These are phyloP conservation scores for Hanseniaspora taiwanica DNA, from an alignment of 805 yeast species.

Conservation along the genomic window DNA sequence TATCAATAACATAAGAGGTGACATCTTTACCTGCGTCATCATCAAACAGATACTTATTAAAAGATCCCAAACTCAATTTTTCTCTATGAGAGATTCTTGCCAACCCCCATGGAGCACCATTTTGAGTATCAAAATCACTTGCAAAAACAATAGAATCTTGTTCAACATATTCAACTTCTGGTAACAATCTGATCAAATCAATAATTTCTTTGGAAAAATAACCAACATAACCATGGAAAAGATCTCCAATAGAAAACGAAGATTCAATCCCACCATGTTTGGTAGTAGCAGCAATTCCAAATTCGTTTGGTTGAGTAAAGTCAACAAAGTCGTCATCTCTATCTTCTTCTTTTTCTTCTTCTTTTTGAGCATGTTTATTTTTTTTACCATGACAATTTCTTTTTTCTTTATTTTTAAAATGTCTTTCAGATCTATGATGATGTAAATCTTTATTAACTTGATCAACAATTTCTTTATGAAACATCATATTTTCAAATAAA, in stretches of 20 bases:
- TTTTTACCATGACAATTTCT: no score
- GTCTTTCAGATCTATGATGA: no score
- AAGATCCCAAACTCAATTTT: conserved; percentile 50
- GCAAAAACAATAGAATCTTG: conserved; percentile 60
- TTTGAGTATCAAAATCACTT: conserved; percentile 50
- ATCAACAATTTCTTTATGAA: conserved; percentile 58
- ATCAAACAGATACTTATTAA: conserved; percentile 62
- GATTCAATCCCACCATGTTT: conserved; percentile 42
- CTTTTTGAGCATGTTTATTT: no score
- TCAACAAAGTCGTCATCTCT: conserved; percentile 27
- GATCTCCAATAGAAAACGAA: conserved; percentile 43
- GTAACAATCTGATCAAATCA: conserved; percentile 56
- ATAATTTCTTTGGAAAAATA: conserved; percentile 63
- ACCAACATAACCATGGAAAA: conserved; percentile 73
- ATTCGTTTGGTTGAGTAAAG: conserved; percentile 14
- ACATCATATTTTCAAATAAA: conserved; percentile 36
- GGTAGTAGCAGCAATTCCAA: conserved; percentile 7
- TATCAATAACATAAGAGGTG: conserved; percentile 78
- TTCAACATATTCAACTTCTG: conserved; percentile 58
- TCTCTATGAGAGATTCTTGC: conserved; percentile 81
- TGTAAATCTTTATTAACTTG: conserved; percentile 36
- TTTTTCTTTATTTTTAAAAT: no score
- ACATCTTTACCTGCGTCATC: conserved; percentile 71
- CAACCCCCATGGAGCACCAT: conserved; percentile 90
- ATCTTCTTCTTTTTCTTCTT: conserved; percentile 18